Evolutionary conservation across 768 basidiomycete genomes (phyloP), one percentile per base, ranked within the genome.

Genomic region (Obba rivulosa): DNA sequence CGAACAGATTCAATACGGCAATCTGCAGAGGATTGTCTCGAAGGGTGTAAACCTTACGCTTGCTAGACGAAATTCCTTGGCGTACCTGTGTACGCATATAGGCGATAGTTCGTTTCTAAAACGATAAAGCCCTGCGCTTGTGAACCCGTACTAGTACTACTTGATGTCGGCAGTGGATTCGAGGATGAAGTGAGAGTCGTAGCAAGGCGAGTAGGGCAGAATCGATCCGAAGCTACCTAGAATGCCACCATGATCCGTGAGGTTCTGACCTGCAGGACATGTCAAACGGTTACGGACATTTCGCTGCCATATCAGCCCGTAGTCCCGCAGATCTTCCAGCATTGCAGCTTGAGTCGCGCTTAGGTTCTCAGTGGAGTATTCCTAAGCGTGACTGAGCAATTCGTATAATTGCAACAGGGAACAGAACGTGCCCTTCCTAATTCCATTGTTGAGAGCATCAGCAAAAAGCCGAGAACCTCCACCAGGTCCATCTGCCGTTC

Each of bases 371-470:
- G 85, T 87, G 2, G 87, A 87, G 65, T 98, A 99, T 66, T 92
- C 92, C 92, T 96, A 57, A 18, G 35, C 21, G 25, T 14, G 34
- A 11, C 21, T 34, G 34, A 28, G 13, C 20, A 37, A 23, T 43
- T 21, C 24, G 17, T 13, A 21, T 35, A 5, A 34, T 35, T 40
- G 24, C 24, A 37, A n/a, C 16, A 40, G 23, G 35, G 9, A 18
- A 17, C 20, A 18, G n/a, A 4, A 44, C 51, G n/a, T 60, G 92
- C 93, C 57, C 85, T 76, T 41, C 93, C 93, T 5, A 98, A 80
- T 62, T 96, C 92, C 83, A 94, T 93, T 3, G 90, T 96, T 2
- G 93, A 93, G 51, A 99, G 75, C 87, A 97, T 96, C 74, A 98
- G 93, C 42, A 97, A 74, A 67, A 98, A 93, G 55, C 87, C 86